Conservation (phyloP, 1,284 basidiomycete genomes). For the Ustilago cynodontis region DNA sequence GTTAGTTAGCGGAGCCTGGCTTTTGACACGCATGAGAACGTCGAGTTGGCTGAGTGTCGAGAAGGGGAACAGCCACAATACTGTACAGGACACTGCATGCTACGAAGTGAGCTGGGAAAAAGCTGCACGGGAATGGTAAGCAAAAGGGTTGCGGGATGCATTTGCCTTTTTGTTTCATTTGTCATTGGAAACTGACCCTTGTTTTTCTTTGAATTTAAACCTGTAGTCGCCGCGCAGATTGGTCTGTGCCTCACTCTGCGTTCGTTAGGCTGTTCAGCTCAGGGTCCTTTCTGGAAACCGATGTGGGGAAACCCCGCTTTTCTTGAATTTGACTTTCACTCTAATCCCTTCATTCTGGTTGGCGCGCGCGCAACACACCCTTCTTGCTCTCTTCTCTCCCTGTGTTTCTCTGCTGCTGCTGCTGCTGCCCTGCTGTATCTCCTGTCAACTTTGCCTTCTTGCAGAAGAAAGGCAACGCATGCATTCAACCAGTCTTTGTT, state of each 20-base stretch:
- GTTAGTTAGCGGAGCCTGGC: conserved; percentile 16
- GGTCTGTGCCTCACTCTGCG: conserved; percentile 20
- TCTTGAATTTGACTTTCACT: conserved; percentile 1
- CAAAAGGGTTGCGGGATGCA: conserved; percentile 24
- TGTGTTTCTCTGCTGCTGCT: neutral
- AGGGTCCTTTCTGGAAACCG: conserved; percentile 21
- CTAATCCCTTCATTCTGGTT: conserved; percentile 36
- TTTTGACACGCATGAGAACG: conserved; percentile 20
- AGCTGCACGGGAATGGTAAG: conserved; percentile 1
- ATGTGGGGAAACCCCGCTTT: conserved; percentile 49
- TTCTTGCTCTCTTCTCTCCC: neutral
- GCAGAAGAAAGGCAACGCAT: neutral
- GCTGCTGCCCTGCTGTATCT: neutral
- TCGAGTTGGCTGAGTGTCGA: neutral
- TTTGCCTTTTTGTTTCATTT: no score
- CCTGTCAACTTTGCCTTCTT: neutral
- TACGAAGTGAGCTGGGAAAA: neutral
- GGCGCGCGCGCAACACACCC: conserved; percentile 4
- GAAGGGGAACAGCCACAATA: neutral
- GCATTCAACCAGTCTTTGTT: no score
- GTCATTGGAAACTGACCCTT: conserved; percentile 7
- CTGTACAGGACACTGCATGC: no score
- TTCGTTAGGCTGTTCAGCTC: neutral
- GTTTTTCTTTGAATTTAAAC: neutral
- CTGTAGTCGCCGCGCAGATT: neutral